A percentile compares a stretch with the other conserved stretches of the same genome.
Evolutionary conservation across 1,284 basidiomycete genomes (phyloP).

Genomic region (Apiotrichum gracile): DNA sequence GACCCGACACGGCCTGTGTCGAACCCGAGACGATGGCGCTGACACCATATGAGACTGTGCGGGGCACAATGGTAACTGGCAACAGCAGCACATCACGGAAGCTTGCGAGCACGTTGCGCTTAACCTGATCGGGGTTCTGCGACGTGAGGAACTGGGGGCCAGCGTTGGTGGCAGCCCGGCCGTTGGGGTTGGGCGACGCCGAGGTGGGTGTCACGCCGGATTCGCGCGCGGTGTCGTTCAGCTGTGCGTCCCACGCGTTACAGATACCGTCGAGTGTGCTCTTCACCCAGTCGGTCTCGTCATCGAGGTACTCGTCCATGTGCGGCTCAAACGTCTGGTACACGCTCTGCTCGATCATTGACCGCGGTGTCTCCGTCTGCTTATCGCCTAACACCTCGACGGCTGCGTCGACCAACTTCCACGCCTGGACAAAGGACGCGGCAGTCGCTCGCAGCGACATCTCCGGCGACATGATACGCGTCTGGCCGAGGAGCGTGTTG

Average conservation of each 20-base stretch:
- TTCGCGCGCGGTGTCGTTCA: slow-evolving; percentile 10
- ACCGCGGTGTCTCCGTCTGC: slow-evolving; percentile 44
- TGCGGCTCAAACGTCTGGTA: slow-evolving; percentile 89
- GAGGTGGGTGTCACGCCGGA: neutral
- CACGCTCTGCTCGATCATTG: slow-evolving; percentile 70
- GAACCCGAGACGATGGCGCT: slow-evolving; percentile 60
- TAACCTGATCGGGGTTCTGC: slow-evolving; percentile 83
- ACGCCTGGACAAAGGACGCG: slow-evolving; percentile 80
- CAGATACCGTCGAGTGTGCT: slow-evolving; percentile 67
- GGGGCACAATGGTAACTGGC: slow-evolving; percentile 92
- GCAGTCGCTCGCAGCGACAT: slow-evolving; percentile 79
- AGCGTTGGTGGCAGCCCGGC: slow-evolving; percentile 2
- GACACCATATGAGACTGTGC: slow-evolving; percentile 65
- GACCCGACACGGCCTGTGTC: slow-evolving; percentile 72
- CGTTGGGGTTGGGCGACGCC: neutral
- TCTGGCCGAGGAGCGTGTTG: slow-evolving; percentile 65
- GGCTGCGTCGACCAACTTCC: slow-evolving; percentile 76
- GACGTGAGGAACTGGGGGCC: slow-evolving; percentile 65
- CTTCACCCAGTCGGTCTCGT: slow-evolving; percentile 81
- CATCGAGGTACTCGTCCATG: slow-evolving; percentile 94
- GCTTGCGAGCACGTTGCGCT: slow-evolving; percentile 83
- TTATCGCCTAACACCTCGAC: slow-evolving; percentile 46
- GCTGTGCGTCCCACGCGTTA: slow-evolving; percentile 62
- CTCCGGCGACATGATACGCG: slow-evolving; percentile 65
- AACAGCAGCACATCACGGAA: slow-evolving; percentile 85